These are phyloP conservation scores for Dictyostelium purpureum DNA, from an alignment of 78 protist genomes.

Conservation along the genomic window DNA sequence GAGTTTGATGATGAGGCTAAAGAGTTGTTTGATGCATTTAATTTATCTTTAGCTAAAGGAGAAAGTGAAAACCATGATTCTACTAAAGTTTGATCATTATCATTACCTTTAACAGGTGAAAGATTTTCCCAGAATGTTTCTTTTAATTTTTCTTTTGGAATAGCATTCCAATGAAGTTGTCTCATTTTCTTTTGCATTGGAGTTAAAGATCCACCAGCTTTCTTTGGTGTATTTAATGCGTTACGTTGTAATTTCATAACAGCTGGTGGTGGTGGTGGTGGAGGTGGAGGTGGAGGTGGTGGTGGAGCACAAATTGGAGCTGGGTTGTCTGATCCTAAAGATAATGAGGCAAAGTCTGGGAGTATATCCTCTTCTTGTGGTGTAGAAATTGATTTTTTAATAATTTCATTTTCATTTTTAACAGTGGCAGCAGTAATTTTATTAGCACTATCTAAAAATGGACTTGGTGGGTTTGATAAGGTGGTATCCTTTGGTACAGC, in stretches of 20 bases:
- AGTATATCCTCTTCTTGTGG: too few species aligned
- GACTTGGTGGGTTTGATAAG: not conserved
- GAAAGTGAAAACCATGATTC: constrained; percentile 68
- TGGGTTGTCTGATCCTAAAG: not conserved
- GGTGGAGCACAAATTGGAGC: constrained; percentile 7
- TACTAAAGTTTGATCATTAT: constrained; percentile 47
- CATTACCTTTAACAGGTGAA: constrained; percentile 68
- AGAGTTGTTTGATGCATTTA: not conserved
- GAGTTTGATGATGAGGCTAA: not conserved
- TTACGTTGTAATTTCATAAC: not conserved
- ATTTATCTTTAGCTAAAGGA: constrained; percentile 46
- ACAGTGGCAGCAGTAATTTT: not conserved
- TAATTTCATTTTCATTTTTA: not conserved
- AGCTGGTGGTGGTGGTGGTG: not conserved
- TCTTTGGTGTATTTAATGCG: not conserved
- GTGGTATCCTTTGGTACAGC: not conserved
- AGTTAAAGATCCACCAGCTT: not conserved
- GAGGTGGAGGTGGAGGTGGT: constrained; percentile 49
- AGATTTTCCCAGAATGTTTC: constrained; percentile 69
- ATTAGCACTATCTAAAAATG: constrained; percentile 1
- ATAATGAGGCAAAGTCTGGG: not conserved
- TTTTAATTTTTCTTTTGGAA: constrained; percentile 60
- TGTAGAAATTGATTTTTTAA: too few species aligned
- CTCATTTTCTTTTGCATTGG: constrained; percentile 67
- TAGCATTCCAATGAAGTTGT: constrained; percentile 73